A percentile compares a stretch with the other conserved stretches of the same genome.
These are phyloP conservation scores for Hysterium pulicare DNA, from an alignment of 2,329 filamentous ascomycete genomes.

Conservation along the genomic window DNA sequence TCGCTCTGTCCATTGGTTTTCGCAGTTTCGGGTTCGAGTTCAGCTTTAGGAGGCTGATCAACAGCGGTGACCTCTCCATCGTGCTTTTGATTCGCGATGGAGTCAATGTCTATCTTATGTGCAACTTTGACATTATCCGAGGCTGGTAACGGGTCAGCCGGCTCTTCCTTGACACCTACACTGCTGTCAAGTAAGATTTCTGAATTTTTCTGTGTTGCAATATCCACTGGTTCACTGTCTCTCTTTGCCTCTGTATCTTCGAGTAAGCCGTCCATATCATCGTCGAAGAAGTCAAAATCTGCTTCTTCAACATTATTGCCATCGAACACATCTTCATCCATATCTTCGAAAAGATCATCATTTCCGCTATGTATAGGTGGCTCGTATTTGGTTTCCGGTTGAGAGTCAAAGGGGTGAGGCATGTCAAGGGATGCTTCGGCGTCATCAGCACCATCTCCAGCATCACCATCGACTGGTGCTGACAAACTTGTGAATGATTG, in stretches of 20 bases:
- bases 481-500: slow-evolving; percentile 33
- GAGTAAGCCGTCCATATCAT: slow-evolving; percentile 31
- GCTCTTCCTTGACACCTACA: slow-evolving; percentile 1
- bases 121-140: neutral
- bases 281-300: slow-evolving; percentile 80
- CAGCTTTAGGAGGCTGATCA: neutral
- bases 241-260: slow-evolving; percentile 19
- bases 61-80: neutral
- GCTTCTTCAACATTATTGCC: slow-evolving; percentile 74
- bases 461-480: slow-evolving; percentile 21
- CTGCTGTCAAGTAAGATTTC: slow-evolving; percentile 3
- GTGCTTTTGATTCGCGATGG: neutral
- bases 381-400: slow-evolving; percentile 12
- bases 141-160: neutral
- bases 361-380: slow-evolving; percentile 17
- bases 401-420: slow-evolving; percentile 16
- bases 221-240: slow-evolving; percentile 11
- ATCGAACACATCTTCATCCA: slow-evolving; percentile 68
- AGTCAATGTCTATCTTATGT: neutral
- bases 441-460: slow-evolving; percentile 18
- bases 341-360: slow-evolving; percentile 65
- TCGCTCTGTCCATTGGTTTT: neutral
- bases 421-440: slow-evolving; percentile 22
- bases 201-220: slow-evolving; percentile 9
- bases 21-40: neutral